phyloP scores from a whole-genome alignment of 2,329 filamentous ascomycete species.

The Aspergillus phoenicis region DNA sequence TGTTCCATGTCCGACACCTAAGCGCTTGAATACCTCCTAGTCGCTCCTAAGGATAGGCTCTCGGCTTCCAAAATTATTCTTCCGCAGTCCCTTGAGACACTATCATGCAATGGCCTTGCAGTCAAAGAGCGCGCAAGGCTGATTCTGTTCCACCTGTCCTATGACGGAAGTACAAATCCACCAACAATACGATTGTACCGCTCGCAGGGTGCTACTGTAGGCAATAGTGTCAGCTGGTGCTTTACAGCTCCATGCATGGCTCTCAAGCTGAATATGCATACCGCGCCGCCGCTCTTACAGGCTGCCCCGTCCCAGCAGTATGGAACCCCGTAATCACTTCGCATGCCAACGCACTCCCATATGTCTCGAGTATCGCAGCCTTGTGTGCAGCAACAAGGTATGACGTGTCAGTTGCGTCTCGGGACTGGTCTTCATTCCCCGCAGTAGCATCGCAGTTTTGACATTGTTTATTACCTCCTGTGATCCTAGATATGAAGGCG shows the following conservation, averaged over 20 bases:
- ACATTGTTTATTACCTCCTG: too few relatives aligned
- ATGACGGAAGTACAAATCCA: background rate
- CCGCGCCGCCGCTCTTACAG: background rate
- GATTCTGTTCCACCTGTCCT: background rate
- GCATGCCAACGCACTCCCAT: background rate
- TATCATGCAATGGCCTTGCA: too few relatives aligned
- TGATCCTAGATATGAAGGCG: too few relatives aligned
- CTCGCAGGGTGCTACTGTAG: background rate
- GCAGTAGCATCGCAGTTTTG: fast-evolving
- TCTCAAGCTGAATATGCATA: background rate
- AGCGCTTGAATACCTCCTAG: too few relatives aligned
- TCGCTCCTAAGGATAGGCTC: too few relatives aligned
- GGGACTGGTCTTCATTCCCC: too few relatives aligned
- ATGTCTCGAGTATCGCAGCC: too few relatives aligned
- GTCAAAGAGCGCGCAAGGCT: background rate
- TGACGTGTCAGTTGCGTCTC: too few relatives aligned
- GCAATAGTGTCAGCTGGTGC: background rate
- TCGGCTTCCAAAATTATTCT: too few relatives aligned
- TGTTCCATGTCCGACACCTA: too few relatives aligned
- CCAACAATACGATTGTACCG: background rate
- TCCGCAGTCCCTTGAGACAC: too few relatives aligned
- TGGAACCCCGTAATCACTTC: background rate
- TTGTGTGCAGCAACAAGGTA: too few relatives aligned
- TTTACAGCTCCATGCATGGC: background rate
- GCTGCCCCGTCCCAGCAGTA: background rate